A percentile compares a stretch with the other conserved stretches of the same genome.
Conservation (phyloP, 1,284 basidiomycete genomes). For the Fomes fomentarius region DNA sequence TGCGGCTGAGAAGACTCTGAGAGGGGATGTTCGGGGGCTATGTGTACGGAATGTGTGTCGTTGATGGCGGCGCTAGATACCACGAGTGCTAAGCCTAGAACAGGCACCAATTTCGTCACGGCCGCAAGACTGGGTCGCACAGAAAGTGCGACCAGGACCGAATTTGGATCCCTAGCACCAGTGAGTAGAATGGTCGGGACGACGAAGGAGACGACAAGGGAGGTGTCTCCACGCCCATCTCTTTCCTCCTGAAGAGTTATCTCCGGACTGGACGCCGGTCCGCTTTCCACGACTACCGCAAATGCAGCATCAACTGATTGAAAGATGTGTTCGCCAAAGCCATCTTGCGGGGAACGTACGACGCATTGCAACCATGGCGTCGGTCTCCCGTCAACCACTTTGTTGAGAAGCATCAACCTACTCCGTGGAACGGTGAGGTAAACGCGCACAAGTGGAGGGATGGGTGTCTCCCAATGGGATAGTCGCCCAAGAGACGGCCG, state of each 20-base stretch:
- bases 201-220: conserved; percentile 39
- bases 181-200: conserved; percentile 33
- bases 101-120: conserved; percentile 9
- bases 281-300: conserved; percentile 19
- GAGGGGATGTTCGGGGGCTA: background rate
- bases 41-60: background rate
- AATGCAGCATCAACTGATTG: conserved; percentile 34
- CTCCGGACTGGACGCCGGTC: conserved; percentile 10
- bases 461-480: conserved; percentile 31
- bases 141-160: background rate
- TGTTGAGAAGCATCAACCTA: conserved; percentile 27
- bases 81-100: conserved; percentile 19
- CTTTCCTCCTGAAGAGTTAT: conserved; percentile 37
- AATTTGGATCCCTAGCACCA: background rate
- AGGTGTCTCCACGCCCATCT: conserved; percentile 31
- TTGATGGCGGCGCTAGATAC: background rate
- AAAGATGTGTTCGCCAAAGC: conserved; percentile 26
- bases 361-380: conserved; percentile 27
- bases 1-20: background rate
- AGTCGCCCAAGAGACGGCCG: conserved; percentile 22
- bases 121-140: conserved; percentile 23
- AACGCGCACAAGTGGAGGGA: conserved; percentile 33
- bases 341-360: background rate
- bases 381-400: no score
- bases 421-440: conserved; percentile 38